Percentiles rank a stretch among this genome's conserved stretches.
phyloP scores from a whole-genome alignment of 805 yeast species.

The Metschnikowia proteae region DNA sequence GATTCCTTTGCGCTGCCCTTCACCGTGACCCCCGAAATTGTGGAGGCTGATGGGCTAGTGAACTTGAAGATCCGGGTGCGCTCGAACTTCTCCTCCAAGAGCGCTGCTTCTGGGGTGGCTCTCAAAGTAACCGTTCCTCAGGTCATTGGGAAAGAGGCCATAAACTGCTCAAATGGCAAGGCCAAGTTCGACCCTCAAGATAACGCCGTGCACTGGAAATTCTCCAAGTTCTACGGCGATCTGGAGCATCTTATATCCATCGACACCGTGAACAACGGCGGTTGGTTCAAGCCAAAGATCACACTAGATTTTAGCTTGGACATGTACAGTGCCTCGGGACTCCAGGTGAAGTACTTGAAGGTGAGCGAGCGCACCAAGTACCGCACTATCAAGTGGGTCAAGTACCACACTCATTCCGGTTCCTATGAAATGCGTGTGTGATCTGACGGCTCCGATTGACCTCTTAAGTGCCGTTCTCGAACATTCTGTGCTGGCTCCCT shows the following conservation, averaged over 20 bases:
- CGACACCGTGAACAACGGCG: conserved; percentile 25
- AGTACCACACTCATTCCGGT: conserved; percentile 72
- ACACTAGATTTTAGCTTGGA: conserved; percentile 62
- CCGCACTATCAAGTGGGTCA: conserved; percentile 81
- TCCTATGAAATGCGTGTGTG: conserved; percentile 65
- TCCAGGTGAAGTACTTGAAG: conserved; percentile 66
- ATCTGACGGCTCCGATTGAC: neutral
- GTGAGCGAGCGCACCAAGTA: conserved; percentile 59
- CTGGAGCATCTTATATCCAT: conserved; percentile 60
- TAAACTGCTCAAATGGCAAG: conserved; percentile 57
- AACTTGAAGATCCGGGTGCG: conserved; percentile 59
- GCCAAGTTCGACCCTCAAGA: conserved; percentile 66
- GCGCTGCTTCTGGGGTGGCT: conserved; percentile 60
- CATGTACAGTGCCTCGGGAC: conserved; percentile 75
- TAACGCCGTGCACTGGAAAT: conserved; percentile 63
- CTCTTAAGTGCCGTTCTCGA: no score
- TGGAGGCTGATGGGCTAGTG: conserved; percentile 40
- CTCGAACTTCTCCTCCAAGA: conserved; percentile 56
- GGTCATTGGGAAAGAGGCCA: conserved; percentile 25
- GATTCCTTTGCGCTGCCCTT: conserved; percentile 67
- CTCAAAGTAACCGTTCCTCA: conserved; percentile 67
- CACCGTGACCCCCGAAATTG: conserved; percentile 54
- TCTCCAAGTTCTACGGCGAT: conserved; percentile 64
- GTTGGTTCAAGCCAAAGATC: conserved; percentile 75
- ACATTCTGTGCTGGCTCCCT: neutral